Base-by-base conservation (phyloP, 73 alveolate genomes). In the Stentor roeselii region DNA sequence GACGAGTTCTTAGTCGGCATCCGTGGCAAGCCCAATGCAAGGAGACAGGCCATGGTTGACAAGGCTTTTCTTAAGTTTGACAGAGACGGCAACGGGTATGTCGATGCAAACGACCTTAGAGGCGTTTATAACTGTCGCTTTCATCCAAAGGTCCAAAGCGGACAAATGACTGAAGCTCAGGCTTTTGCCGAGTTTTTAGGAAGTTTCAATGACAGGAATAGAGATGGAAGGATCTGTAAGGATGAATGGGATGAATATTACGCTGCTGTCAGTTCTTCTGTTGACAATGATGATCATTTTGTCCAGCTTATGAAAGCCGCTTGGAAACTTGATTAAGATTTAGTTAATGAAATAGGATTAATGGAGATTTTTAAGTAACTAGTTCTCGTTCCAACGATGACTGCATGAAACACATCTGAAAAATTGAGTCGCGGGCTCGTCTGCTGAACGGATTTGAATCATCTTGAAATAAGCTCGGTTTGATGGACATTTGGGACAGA, bases 231-330 rank as follows among this genome's bases (percentile, higher is more conserved):
- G 84, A 92, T 95, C 83, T 85, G 76, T 6, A 67, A 76, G n/a
- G n/a, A 90, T 82, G 99, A 95, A 84, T 95, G 99, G 99, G 80
- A 85, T 75, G 99, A 95, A 59, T 95, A 95, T 90, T 95, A 95
- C 91, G 78, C 99, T n/a, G 99, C 98, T 36, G 98, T 94, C 1
- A 82, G 95, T 36, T 90, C 95, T 75, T 92, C 97, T 78, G 93
- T 95, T 35, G 98, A 95, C 67, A 94, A 94, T 82, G 99, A 95
- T 84, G 99, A 95, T 76, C 99, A 95, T 89, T 95, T 94, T 92
- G 97, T 93, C n/a, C 91, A 86, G 80, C 85, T 95, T 78, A 92
- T 95, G 97, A 95, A 92, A 86, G 94, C 92, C 60, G 97, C 99
- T 27, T 95, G 99, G 99, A 88, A 92, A 37, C 27, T 86, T n/a